These are phyloP conservation scores for Juncus effusus DNA, from an alignment of 176 grass and related monocot genomes.

Conservation along the genomic window DNA sequence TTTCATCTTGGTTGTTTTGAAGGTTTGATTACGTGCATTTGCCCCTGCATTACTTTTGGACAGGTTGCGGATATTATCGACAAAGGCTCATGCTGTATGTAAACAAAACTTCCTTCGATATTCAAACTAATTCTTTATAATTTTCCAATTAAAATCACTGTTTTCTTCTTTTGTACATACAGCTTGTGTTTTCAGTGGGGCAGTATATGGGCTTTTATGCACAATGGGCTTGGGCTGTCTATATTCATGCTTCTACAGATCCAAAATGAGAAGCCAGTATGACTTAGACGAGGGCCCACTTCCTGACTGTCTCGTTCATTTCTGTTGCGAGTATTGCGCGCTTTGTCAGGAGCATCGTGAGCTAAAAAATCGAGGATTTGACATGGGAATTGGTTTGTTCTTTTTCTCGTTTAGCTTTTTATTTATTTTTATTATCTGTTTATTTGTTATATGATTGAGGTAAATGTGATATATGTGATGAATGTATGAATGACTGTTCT, in stretches of 20 bases:
- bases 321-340: constrained; percentile 76
- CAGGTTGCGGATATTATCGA: constrained; percentile 88
- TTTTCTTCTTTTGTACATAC: not conserved
- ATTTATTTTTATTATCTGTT: not conserved
- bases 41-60: constrained; percentile 90
- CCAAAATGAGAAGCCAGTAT: constrained; percentile 61
- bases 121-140: not conserved
- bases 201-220: constrained; percentile 41
- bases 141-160: not conserved
- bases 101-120: not conserved
- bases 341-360: constrained; percentile 86
- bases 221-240: constrained; percentile 60
- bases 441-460: not conserved
- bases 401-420: not conserved
- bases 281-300: constrained; percentile 61
- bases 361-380: constrained; percentile 80
- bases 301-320: constrained; percentile 75
- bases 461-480: not conserved
- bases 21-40: constrained; percentile 79
- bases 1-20: constrained; percentile 1
- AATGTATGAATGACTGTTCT: not conserved
- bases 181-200: constrained; percentile 58
- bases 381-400: constrained; percentile 78
- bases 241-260: constrained; percentile 80
- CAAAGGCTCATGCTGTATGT: constrained; percentile 68